phyloP scores from a whole-genome alignment of 768 basidiomycete genomes.

The Gloeopeniophorella convolvens region DNA sequence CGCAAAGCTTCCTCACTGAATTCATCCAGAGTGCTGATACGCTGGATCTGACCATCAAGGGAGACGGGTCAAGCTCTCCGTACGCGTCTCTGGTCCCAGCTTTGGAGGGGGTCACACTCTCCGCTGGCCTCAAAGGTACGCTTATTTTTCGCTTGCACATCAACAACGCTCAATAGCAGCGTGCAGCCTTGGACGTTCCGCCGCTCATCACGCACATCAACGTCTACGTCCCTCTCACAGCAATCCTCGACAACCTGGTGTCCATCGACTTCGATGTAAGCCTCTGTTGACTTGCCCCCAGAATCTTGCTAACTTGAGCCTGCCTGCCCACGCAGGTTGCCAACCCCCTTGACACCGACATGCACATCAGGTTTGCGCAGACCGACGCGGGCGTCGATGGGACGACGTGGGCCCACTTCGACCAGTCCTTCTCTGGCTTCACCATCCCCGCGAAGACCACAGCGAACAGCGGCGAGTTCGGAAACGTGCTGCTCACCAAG shows the following conservation, averaged over 20 bases:
- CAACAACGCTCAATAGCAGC: neutral
- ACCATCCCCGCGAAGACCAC: conserved; percentile 51
- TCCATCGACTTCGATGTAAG: conserved; percentile 52
- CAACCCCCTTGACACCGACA: conserved; percentile 53
- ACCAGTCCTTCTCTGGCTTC: conserved; percentile 47
- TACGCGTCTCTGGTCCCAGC: conserved; percentile 53
- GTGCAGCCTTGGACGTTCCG: conserved; percentile 41
- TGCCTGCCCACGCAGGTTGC: conserved; percentile 29
- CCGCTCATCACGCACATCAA: conserved; percentile 52
- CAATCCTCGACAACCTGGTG: conserved; percentile 45
- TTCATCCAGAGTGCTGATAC: conserved; percentile 49
- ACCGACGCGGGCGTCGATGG: conserved; percentile 47
- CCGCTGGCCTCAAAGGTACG: conserved; percentile 43
- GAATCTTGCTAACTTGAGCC: neutral
- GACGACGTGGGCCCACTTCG: conserved; percentile 51
- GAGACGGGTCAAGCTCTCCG: conserved; percentile 54
- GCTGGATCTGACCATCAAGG: conserved; percentile 50
- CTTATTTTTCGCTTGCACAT: neutral
- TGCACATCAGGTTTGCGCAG: conserved; percentile 53
- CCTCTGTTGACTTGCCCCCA: neutral
- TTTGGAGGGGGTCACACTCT: conserved; percentile 45
- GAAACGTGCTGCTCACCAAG: conserved; percentile 51
- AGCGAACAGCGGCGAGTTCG: conserved; percentile 53
- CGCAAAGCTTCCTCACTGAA: conserved; percentile 52
- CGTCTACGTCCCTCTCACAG: conserved; percentile 45